Percentiles rank a stretch among this genome's conserved stretches.
Conservation (phyloP, 208 protist genomes). For the Novymonas esmeraldas region DNA sequence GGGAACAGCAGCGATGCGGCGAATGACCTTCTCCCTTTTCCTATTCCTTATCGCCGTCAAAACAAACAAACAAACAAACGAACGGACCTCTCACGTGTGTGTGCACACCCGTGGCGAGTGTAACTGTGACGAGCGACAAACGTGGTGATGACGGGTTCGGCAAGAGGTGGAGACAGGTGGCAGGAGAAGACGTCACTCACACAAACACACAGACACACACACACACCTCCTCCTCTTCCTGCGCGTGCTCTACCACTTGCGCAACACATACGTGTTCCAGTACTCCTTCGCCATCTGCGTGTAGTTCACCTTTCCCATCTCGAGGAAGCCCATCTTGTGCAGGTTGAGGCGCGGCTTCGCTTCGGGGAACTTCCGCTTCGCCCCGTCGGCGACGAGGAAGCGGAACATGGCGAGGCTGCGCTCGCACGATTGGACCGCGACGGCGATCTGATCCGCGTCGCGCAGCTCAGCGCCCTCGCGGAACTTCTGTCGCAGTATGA, state of each 20-base stretch:
- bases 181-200: background rate
- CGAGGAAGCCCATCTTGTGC: constrained; percentile 88
- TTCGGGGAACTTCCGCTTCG: constrained; percentile 84
- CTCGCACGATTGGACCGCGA: constrained; percentile 86
- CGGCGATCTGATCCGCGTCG: constrained; percentile 79
- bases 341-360: constrained; percentile 82
- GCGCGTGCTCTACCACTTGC: constrained; percentile 60
- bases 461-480: constrained; percentile 75
- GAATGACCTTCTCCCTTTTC: no score
- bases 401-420: constrained; percentile 86
- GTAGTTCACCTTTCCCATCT: constrained; percentile 90
- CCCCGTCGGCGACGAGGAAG: constrained; percentile 76
- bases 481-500: constrained; percentile 89
- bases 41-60: no score
- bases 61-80: no score
- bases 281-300: constrained; percentile 91
- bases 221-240: background rate
- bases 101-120: no score
- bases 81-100: no score
- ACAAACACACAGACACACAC: background rate
- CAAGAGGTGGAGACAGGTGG: background rate
- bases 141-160: no score
- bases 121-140: no score
- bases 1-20: background rate
- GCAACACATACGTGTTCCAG: constrained; percentile 89